Evolutionary conservation across 2,329 filamentous ascomycete species (phyloP), one percentile per base, ranked within the genome.

Genomic region (Colletotrichum sp.): DNA sequence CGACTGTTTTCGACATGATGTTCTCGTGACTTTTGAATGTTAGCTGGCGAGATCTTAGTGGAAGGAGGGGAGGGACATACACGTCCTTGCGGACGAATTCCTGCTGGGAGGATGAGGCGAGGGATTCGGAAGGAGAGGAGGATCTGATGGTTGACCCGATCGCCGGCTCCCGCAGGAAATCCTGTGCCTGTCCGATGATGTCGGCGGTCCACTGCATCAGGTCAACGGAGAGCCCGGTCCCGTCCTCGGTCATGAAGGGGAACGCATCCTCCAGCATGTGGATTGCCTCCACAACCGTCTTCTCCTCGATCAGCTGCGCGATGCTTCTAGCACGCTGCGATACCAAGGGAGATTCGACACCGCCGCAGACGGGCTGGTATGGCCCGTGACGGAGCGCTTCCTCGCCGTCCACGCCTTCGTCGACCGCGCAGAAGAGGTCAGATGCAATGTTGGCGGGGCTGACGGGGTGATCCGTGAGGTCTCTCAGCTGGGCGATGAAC

Each of bases 401-500:
- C 34, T 67, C 65, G 26, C 43, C 28, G 67, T 77, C 59, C 9
- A 52, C 30, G 7, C 63, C 61, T 7, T 67, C 64, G 24, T 72
- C 18, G 21, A 64, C 59, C 28, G 48, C 13, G 36, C 75, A 77
- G 30, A 76, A 76, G 15, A 76, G 61, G n/a, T 39, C 36, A 1
- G 34, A 18, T 18, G 61, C 32, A 6, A 74, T 32, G 43, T 55
- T 34, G 30, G 39, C 26, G 9, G 63, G 70, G 24, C 15, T 71
- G 55, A 21, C 21, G 16, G 24, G 34, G 7, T 39, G 34, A 21
- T 71, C 52, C 0, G 26, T 43, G 21, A 26, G 55, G 10, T 55
- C 16, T 61, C 15, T n/a, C 6, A 85, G 73, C 3, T 43, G 61
- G 57, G 82, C 80, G 24, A 88, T 82, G 59, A 83, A 78, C 48